Evolutionary conservation across 257 asterid genomes (phyloP).

Genomic region (Lithospermum erythrorhizon): DNA sequence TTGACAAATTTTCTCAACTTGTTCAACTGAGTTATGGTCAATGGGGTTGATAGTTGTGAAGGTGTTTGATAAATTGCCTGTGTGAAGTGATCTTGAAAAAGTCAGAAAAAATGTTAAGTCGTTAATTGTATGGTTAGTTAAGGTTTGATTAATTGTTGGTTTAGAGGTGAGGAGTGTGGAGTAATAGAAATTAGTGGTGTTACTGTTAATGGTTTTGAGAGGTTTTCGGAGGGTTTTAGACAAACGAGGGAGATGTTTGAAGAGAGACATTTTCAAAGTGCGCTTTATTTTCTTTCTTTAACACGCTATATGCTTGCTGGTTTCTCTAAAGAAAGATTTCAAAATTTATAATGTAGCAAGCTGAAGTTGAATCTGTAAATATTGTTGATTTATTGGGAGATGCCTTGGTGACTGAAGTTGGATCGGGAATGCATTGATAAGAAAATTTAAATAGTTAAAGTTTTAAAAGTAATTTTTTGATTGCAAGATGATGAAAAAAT

Average conservation of each 20-base stretch:
- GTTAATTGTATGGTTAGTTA: background rate
- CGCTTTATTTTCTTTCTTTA: no score
- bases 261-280: slow-evolving; percentile 11
- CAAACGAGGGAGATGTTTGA: slow-evolving; percentile 6
- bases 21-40: slow-evolving; percentile 18
- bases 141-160: background rate
- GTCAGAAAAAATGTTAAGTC: background rate
- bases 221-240: slow-evolving; percentile 12
- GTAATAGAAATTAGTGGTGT: background rate
- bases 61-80: slow-evolving; percentile 8
- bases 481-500: no score
- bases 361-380: no score
- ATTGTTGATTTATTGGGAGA: no score
- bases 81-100: background rate
- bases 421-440: no score
- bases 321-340: no score
- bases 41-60: background rate
- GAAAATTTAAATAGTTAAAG: no score
- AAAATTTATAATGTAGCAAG: no score
- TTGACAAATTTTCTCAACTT: slow-evolving; percentile 44
- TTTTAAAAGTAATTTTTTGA: no score
- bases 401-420: no score
- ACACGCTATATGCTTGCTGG: no score
- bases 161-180: background rate
- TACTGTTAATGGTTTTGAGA: background rate